These are phyloP conservation scores for Cadophora sp. DNA, from an alignment of 2,329 filamentous ascomycete genomes.

Conservation along the genomic window DNA sequence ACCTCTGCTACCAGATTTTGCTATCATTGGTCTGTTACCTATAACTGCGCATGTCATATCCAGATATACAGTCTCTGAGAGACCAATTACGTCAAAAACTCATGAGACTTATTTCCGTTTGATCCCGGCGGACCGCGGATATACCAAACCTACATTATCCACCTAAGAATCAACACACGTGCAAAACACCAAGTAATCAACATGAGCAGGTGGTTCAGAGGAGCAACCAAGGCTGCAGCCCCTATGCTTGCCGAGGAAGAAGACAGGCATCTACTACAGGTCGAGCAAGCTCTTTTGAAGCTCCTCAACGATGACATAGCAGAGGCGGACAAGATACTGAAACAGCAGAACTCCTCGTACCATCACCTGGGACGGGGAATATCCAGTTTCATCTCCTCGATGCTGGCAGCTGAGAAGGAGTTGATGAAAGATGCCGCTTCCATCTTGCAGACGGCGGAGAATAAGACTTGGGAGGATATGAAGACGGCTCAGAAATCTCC, in stretches of 20 bases:
- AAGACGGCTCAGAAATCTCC: slow-evolving; percentile 74
- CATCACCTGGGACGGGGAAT: slow-evolving; percentile 85
- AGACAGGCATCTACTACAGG: slow-evolving; percentile 62
- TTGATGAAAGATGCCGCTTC: slow-evolving; percentile 84
- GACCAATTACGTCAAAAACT: neutral
- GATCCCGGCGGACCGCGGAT: slow-evolving; percentile 22
- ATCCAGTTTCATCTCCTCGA: slow-evolving; percentile 82
- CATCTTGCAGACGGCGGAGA: slow-evolving; percentile 77
- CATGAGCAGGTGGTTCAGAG: slow-evolving; percentile 46
- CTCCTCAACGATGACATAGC: slow-evolving; percentile 93
- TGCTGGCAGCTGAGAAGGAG: slow-evolving; percentile 90
- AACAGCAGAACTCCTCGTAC: slow-evolving; percentile 80
- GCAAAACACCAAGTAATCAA: slow-evolving; percentile 22
- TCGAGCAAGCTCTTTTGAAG: slow-evolving; percentile 68
- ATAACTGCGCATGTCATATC: neutral
- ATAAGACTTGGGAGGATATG: slow-evolving; percentile 76
- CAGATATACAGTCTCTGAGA: neutral
- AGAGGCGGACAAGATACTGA: slow-evolving; percentile 76
- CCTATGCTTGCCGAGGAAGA: slow-evolving; percentile 50
- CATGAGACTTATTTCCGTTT: slow-evolving; percentile 21
- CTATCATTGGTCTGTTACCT: neutral
- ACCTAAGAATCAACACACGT: slow-evolving; percentile 15
- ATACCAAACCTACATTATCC: neutral
- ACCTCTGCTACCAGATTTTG: neutral
- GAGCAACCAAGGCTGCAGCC: slow-evolving; percentile 34